A percentile compares a stretch with the other conserved stretches of the same genome.
Conservation (phyloP, 2,329 filamentous ascomycete species). For the Trichoderma gracile region DNA sequence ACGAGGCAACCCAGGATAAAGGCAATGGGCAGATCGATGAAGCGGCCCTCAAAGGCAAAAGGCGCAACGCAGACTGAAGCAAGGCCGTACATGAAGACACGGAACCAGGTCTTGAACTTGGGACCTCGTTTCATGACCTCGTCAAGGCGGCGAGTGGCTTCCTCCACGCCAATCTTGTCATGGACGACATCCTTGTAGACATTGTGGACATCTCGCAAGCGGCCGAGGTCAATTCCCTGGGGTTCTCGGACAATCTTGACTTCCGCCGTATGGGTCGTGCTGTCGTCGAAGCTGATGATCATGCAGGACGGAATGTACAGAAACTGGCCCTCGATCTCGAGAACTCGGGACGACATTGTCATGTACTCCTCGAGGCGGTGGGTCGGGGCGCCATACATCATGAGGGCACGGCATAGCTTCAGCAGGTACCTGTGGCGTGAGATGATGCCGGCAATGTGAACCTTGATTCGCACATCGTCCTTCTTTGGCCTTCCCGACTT, state of each 20-base stretch:
- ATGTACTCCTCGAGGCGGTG: slow-evolving; percentile 92
- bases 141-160: slow-evolving; percentile 64
- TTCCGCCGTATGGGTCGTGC: slow-evolving; percentile 71
- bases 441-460: slow-evolving; percentile 67
- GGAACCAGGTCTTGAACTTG: slow-evolving; percentile 54
- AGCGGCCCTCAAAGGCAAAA: slow-evolving; percentile 75
- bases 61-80: slow-evolving; percentile 76
- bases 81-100: slow-evolving; percentile 70
- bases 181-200: slow-evolving; percentile 84
- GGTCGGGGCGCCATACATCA: slow-evolving; percentile 87
- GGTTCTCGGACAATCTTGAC: slow-evolving; percentile 70
- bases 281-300: slow-evolving; percentile 88
- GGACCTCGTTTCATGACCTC: slow-evolving; percentile 49
- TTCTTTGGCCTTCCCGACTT: slow-evolving; percentile 42
- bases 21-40: slow-evolving; percentile 75
- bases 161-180: slow-evolving; percentile 70
- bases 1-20: slow-evolving; percentile 75
- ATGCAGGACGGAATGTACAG: slow-evolving; percentile 90
- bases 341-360: slow-evolving; percentile 82
- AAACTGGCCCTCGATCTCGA: slow-evolving; percentile 87
- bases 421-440: slow-evolving; percentile 80
- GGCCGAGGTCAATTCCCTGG: slow-evolving; percentile 73
- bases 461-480: slow-evolving; percentile 50
- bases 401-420: slow-evolving; percentile 80
- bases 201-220: slow-evolving; percentile 71